phyloP scores from a whole-genome alignment of 2,329 filamentous ascomycete species.

The Fusarium globosum region DNA sequence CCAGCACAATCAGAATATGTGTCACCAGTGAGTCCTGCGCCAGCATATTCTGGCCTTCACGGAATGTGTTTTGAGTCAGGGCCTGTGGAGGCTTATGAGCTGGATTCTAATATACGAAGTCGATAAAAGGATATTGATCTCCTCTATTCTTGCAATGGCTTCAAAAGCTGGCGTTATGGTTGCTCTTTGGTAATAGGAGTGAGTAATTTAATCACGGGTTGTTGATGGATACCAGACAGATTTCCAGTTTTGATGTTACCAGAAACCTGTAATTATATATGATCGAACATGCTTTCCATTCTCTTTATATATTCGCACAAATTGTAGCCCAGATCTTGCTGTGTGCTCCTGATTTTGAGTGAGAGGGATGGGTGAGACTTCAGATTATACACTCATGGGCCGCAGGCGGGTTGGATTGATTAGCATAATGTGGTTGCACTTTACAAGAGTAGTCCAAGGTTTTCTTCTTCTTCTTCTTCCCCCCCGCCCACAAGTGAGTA shows the following conservation, averaged over 20 bases:
- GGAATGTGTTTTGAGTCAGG: constrained; percentile 51
- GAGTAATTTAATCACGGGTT: not conserved
- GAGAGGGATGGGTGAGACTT: too few species aligned
- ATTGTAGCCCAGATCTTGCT: not conserved
- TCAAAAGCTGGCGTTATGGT: constrained; percentile 17
- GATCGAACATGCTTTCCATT: too few species aligned
- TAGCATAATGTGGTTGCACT: not conserved
- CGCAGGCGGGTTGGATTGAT: not conserved
- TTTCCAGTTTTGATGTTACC: not conserved
- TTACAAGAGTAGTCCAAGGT: too few species aligned
- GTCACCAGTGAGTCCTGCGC: constrained; percentile 20
- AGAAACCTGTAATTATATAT: not conserved
- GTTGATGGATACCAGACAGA: not conserved
- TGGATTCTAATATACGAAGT: constrained; percentile 40
- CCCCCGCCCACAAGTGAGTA: too few species aligned
- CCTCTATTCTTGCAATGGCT: not conserved
- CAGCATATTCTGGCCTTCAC: constrained; percentile 28
- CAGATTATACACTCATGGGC: accelerated
- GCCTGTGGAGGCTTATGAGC: constrained; percentile 50
- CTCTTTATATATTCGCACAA: too few species aligned
- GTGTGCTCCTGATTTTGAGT: not conserved
- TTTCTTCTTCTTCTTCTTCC: too few species aligned
- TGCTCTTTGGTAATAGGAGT: not conserved
- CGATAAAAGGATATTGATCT: not conserved
- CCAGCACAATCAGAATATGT: constrained; percentile 30